Conservation (phyloP, 2,329 filamentous ascomycete genomes). For the Nemania sp. region DNA sequence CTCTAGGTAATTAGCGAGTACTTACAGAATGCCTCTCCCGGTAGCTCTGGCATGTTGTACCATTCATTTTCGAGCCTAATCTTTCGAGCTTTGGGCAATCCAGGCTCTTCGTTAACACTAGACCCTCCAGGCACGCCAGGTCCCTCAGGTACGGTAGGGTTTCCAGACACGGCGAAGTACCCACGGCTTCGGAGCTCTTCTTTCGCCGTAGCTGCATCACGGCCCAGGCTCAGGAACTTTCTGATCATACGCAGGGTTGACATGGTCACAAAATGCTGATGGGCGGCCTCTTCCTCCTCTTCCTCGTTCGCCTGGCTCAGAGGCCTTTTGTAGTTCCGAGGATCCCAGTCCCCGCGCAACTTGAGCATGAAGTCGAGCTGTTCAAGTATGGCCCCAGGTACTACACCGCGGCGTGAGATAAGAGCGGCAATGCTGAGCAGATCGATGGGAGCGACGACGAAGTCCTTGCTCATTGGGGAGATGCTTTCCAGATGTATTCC, state of each 20-base stretch:
- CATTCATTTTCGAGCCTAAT: too few species aligned
- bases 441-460: not conserved
- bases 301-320: not conserved
- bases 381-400: not conserved
- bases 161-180: too few species aligned
- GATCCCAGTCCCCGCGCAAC: constrained; percentile 3
- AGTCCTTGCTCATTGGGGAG: too few species aligned
- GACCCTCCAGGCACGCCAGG: not conserved
- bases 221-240: not conserved
- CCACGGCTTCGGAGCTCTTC: too few species aligned
- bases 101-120: too few species aligned
- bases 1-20: not conserved
- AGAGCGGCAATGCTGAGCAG: not conserved
- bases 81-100: too few species aligned
- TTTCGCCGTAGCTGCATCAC: too few species aligned
- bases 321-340: not conserved
- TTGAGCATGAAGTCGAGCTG: constrained; percentile 6
- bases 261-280: not conserved
- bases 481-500: not conserved
- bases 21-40: constrained; percentile 19
- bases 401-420: not conserved
- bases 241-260: not conserved
- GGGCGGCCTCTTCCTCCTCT: not conserved
- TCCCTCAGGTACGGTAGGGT: too few species aligned
- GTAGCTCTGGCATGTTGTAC: not conserved